These are phyloP conservation scores for Henckelia pumila DNA, from an alignment of 257 asterid species.

Conservation along the genomic window DNA sequence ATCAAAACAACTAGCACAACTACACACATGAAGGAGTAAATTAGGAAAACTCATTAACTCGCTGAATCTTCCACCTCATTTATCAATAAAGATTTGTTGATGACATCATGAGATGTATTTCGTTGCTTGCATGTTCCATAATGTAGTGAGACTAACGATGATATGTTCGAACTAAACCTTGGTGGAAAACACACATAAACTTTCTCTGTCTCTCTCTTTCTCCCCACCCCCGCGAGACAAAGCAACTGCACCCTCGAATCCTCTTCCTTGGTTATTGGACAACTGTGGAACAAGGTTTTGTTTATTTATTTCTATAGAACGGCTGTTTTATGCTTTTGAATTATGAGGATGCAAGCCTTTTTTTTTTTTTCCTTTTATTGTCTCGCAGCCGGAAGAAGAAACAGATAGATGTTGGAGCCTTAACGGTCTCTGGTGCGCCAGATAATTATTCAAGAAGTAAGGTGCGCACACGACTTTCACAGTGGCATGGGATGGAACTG, in stretches of 20 bases:
- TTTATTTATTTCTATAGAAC: slow-evolving; percentile 7
- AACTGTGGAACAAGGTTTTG: not conserved
- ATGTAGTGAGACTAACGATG: not conserved
- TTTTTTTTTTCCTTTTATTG: slow-evolving; percentile 13
- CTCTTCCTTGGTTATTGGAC: not conserved
- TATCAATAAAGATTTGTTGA: not conserved
- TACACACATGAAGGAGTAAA: too few relatives aligned
- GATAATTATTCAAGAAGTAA: slow-evolving; percentile 57
- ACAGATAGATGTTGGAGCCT: slow-evolving; percentile 36
- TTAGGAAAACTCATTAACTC: not conserved
- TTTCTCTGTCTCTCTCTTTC: not conserved
- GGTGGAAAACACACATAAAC: not conserved
- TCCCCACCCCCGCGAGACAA: not conserved
- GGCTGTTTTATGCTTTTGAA: not conserved
- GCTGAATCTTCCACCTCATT: not conserved
- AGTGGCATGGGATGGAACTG: slow-evolving; percentile 19
- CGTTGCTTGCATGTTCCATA: not conserved
- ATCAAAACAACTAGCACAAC: not conserved
- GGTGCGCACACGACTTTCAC: slow-evolving; percentile 47
- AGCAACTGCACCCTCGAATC: not conserved
- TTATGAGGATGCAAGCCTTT: slow-evolving; percentile 3
- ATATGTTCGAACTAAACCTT: too few relatives aligned
- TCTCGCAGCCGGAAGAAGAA: slow-evolving; percentile 54
- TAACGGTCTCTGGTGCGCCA: slow-evolving; percentile 32
- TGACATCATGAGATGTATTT: too few relatives aligned